Percentiles rank a stretch among this genome's conserved stretches.
Conservation (phyloP, 129 eudicot genomes). For the Heracleum sosnowskyi region DNA sequence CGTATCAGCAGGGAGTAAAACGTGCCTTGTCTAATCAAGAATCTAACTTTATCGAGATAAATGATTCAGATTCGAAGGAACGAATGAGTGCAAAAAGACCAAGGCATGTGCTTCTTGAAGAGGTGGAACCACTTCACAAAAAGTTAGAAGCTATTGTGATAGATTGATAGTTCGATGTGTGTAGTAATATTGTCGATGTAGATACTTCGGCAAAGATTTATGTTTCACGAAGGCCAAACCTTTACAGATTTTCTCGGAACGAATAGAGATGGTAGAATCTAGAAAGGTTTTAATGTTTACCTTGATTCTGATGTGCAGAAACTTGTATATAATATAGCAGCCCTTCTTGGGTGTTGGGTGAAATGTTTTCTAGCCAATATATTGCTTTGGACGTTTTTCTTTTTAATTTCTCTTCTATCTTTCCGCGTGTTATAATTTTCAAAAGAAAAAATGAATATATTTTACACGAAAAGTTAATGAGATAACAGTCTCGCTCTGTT, state of each 20-base stretch:
- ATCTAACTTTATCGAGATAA: background rate
- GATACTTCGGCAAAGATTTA: background rate
- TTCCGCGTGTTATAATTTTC: too few species aligned
- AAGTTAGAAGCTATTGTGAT: background rate
- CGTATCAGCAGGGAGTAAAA: background rate
- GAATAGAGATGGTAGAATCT: background rate
- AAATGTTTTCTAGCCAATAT: too few species aligned
- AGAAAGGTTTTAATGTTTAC: background rate
- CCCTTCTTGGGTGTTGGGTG: too few species aligned
- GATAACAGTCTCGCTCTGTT: too few species aligned
- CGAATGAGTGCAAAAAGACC: constrained; percentile 4
- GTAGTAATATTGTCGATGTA: background rate
- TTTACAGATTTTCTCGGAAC: background rate
- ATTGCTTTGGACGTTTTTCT: too few species aligned
- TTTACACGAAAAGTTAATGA: too few species aligned
- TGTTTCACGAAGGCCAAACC: background rate
- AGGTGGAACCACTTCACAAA: constrained; percentile 1
- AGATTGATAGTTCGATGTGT: background rate
- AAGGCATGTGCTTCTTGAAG: constrained; percentile 1
- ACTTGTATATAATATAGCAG: background rate
- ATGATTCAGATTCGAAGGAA: background rate
- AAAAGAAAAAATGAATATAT: too few species aligned
- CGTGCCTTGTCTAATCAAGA: background rate
- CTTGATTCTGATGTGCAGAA: background rate
- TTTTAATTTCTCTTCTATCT: too few species aligned